These are phyloP conservation scores for Boletus mariae DNA, from an alignment of 1,284 basidiomycete species.

Conservation along the genomic window DNA sequence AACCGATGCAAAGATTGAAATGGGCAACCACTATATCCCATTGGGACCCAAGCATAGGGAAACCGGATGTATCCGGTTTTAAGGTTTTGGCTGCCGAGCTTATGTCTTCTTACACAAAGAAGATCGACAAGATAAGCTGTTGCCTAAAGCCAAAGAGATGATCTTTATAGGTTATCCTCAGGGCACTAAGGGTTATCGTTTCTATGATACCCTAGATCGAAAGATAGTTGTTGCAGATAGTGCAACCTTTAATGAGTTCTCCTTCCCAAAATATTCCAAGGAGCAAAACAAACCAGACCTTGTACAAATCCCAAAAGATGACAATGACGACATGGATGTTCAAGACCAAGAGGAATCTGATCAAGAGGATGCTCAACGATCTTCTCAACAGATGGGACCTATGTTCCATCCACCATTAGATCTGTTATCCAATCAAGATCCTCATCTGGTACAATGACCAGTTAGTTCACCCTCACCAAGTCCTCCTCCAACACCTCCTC, in stretches of 20 bases:
- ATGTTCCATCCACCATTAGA: too few species aligned
- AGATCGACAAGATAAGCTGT: background rate
- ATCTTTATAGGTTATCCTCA: background rate
- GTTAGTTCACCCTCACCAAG: too few species aligned
- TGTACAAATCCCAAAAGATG: background rate
- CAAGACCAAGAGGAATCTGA: background rate
- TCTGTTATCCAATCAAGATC: too few species aligned
- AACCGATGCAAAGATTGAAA: background rate
- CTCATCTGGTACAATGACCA: too few species aligned
- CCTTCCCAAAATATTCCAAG: too few species aligned
- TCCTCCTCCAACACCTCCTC: too few species aligned
- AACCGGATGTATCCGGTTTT: background rate
- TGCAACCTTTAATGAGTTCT: too few species aligned
- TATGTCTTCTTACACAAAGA: background rate
- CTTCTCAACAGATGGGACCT: background rate
- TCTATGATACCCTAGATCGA: background rate
- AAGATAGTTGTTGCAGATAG: too few species aligned
- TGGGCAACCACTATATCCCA: background rate
- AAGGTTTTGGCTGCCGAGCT: background rate
- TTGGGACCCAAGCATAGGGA: background rate
- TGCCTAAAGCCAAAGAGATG: background rate
- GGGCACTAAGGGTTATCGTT: background rate
- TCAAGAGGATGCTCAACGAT: background rate
- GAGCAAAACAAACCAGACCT: background rate
- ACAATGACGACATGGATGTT: background rate